Conservation (phyloP, 352 stramenopile genomes). For the Phytophthora podocarpi region DNA sequence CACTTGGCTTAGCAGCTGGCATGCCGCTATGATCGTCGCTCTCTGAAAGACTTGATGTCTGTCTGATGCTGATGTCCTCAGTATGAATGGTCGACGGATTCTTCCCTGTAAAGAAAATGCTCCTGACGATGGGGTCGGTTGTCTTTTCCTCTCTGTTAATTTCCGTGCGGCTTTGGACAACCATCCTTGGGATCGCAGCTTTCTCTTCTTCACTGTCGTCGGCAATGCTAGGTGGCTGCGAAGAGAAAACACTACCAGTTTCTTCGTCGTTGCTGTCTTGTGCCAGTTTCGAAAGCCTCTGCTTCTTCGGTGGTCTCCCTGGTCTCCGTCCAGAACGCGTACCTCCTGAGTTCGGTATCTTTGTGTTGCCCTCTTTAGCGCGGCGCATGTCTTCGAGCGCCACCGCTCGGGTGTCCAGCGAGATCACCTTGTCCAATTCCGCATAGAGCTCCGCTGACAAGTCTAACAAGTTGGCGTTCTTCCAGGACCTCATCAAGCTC, state of each 20-base stretch:
- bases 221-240: conserved; percentile 15
- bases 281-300: background rate
- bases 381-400: conserved; percentile 37
- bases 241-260: conserved; percentile 16
- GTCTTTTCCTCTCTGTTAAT: conserved; percentile 3
- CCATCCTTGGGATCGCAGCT: conserved; percentile 7
- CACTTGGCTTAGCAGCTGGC: background rate
- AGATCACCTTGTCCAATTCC: conserved; percentile 27
- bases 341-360: background rate
- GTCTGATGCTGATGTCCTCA: background rate
- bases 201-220: conserved; percentile 41
- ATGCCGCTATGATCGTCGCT: background rate
- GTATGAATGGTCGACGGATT: background rate
- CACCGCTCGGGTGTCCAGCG: conserved; percentile 28
- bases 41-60: background rate
- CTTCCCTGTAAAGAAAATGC: background rate
- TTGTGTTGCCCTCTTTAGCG: conserved; percentile 13
- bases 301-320: conserved; percentile 14
- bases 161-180: conserved; percentile 1
- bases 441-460: conserved; percentile 31
- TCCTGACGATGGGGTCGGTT: background rate
- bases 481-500: conserved; percentile 38
- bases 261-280: conserved; percentile 24
- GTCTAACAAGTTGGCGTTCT: conserved; percentile 43
- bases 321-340: conserved; percentile 3